phyloP scores from a whole-genome alignment of 1,284 basidiomycete genomes.

The Mycena sp. region DNA sequence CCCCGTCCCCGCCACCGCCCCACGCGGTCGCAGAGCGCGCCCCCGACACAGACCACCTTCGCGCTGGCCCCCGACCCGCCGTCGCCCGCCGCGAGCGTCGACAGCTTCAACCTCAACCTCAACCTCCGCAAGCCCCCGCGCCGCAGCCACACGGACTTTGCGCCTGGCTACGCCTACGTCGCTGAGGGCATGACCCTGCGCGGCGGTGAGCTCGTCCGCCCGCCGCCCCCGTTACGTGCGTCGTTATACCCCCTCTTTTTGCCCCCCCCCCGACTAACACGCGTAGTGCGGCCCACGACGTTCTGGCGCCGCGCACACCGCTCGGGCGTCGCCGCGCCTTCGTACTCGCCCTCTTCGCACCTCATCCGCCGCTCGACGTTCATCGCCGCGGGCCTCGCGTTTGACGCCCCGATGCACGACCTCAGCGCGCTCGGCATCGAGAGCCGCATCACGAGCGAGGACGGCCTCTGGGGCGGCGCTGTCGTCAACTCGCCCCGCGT shows the following conservation, averaged over 20 bases:
- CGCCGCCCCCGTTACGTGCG: conserved; percentile 72
- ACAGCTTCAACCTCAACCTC: conserved; percentile 3
- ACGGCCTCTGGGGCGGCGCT: conserved; percentile 3
- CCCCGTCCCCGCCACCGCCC: conserved; percentile 46
- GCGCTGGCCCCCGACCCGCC: conserved; percentile 21
- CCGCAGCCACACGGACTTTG: conserved; percentile 35
- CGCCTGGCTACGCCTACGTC: conserved; percentile 40
- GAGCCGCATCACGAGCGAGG: conserved; percentile 47
- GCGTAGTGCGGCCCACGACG: conserved; percentile 67
- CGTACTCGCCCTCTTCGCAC: conserved; percentile 74
- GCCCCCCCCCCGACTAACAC: background rate
- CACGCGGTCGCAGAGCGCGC: conserved; percentile 56
- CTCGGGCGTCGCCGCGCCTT: conserved; percentile 70
- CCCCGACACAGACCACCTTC: conserved; percentile 45
- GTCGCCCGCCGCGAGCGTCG: conserved; percentile 17
- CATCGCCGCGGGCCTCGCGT: conserved; percentile 73
- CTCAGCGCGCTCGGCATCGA: conserved; percentile 75
- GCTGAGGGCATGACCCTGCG: conserved; percentile 45
- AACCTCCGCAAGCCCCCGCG: conserved; percentile 25
- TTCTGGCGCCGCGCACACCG: conserved; percentile 76
- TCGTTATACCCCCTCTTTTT: conserved; percentile 24
- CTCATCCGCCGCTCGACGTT: conserved; percentile 77
- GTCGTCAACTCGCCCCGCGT: conserved; percentile 11
- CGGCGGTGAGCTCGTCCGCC: conserved; percentile 58
- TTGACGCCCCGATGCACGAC: conserved; percentile 70